A percentile compares a stretch with the other conserved stretches of the same genome.
Conservation (phyloP, 805 yeast genomes). For the Suhomyces kilbournensis region DNA sequence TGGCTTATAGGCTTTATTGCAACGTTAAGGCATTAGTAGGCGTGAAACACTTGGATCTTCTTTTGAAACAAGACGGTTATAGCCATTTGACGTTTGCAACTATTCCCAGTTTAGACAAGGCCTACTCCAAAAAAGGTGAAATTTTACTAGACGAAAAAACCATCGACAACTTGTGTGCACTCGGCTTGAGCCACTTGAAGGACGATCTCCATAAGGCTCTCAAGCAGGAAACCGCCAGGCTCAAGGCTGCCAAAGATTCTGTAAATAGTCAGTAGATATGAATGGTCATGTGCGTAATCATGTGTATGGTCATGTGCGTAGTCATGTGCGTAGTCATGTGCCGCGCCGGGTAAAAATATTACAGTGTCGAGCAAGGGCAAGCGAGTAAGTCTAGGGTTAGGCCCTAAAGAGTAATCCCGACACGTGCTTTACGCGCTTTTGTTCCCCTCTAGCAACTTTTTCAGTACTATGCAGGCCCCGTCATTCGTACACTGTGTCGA, state of each 20-base stretch:
- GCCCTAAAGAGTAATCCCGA: background rate
- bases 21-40: slow-evolving; percentile 78
- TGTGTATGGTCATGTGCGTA: too few relatives aligned
- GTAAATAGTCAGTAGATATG: background rate
- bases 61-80: slow-evolving; percentile 36
- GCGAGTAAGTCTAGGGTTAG: background rate
- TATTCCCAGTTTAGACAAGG: slow-evolving; percentile 13
- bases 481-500: slow-evolving; percentile 1
- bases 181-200: slow-evolving; percentile 45
- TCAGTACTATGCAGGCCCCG: background rate
- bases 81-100: slow-evolving; percentile 13
- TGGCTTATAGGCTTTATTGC: slow-evolving; percentile 79
- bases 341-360: background rate
- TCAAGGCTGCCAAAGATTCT: background rate
- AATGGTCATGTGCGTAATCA: too few relatives aligned
- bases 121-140: slow-evolving; percentile 24
- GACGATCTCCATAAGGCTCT: slow-evolving; percentile 50
- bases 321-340: too few relatives aligned
- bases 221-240: slow-evolving; percentile 45
- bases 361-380: background rate
- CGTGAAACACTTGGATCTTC: slow-evolving; percentile 59
- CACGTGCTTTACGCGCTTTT: background rate
- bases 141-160: slow-evolving; percentile 45
- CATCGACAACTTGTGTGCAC: slow-evolving; percentile 44
- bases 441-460: background rate